Base-by-base conservation (phyloP, 2,329 filamentous ascomycete species). In the Sordariomycetes sp. region DNA sequence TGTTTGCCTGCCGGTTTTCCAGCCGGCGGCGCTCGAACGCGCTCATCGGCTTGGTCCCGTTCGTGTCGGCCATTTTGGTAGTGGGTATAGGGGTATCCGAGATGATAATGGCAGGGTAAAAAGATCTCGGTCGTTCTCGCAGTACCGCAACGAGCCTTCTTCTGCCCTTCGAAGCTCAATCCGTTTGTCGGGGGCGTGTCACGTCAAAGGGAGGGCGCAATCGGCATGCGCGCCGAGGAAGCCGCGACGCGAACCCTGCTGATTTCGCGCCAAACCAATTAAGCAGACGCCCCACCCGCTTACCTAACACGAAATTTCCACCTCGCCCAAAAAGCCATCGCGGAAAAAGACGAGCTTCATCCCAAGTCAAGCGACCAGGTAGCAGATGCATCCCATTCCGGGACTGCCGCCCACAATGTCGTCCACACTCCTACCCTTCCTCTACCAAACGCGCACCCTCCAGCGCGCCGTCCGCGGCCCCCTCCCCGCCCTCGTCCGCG, bases 1-100 rank as follows among this genome's bases (percentile, higher is more conserved):
- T 87, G 65, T 95, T 94, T 58, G 89, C 86, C 0, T 87, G 89
- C 48, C 96, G 95, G 64, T 96, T 96, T 61, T 91, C 90, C 18
- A 90, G 81, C 0, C 92, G 81, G 64, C 89, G 85, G 65, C 86
- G 85, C 76, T 96, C 92, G 71, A 96, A 97, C 46, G 90, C 89
- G 71, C 89, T 95, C 65, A 95, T 75, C 40, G 34, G 74, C 69
- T 65, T 79, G 24, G 64, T 67, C 16, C 71, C 70, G 48, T 76
- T 72, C 24, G 70, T 74, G 18, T 72, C 71, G 1, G 74, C 20
- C 46, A 50, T 50, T n/a, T 43, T n/a, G 37, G 37, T 43, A 16
- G 12, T 14, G 14, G 43, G 16, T 50, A n/a, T 50, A 50, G 18
- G 12, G 8, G n/a, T 24, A 12, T 4, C 14, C 18, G 18, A 43